Evolutionary conservation across 176 grass and related monocot genomes (phyloP).

Genomic region (Triticum aestivum): DNA sequence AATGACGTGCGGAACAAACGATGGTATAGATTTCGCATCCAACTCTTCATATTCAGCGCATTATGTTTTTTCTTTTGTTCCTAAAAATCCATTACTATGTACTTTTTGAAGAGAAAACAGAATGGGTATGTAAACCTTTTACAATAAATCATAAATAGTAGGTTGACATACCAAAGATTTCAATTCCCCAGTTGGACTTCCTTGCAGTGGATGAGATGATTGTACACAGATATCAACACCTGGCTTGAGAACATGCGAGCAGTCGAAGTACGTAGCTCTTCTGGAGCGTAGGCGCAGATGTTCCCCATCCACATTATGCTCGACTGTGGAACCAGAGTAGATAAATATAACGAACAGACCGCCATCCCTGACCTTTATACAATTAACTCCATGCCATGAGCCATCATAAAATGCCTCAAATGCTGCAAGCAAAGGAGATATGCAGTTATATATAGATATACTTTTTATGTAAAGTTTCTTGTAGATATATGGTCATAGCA

Average conservation of each 20-base stretch:
- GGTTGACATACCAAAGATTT: constrained; percentile 45
- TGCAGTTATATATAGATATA: background rate
- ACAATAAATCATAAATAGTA: background rate
- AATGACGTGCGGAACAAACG: no score
- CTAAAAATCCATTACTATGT: background rate
- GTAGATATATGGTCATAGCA: background rate
- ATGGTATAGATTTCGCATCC: no score
- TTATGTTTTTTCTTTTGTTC: background rate
- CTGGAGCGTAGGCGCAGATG: constrained; percentile 64
- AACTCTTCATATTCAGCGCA: background rate
- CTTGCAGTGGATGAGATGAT: constrained; percentile 30
- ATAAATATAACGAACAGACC: constrained; percentile 44
- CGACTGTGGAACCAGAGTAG: constrained; percentile 20
- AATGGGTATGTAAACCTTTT: background rate
- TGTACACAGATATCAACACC: constrained; percentile 62
- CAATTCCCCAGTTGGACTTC: constrained; percentile 31
- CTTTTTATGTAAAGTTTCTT: no score
- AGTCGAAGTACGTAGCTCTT: constrained; percentile 60
- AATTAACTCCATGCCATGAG: constrained; percentile 72
- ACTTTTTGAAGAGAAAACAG: no score
- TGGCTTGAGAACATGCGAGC: constrained; percentile 58
- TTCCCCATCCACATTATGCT: constrained; percentile 47
- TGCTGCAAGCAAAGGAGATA: constrained; percentile 41
- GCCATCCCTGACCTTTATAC: constrained; percentile 65
- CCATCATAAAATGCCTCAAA: constrained; percentile 76